These are phyloP conservation scores for Ambrosia hybrid DNA, from an alignment of 140 eudicot genomes.

Conservation along the genomic window DNA sequence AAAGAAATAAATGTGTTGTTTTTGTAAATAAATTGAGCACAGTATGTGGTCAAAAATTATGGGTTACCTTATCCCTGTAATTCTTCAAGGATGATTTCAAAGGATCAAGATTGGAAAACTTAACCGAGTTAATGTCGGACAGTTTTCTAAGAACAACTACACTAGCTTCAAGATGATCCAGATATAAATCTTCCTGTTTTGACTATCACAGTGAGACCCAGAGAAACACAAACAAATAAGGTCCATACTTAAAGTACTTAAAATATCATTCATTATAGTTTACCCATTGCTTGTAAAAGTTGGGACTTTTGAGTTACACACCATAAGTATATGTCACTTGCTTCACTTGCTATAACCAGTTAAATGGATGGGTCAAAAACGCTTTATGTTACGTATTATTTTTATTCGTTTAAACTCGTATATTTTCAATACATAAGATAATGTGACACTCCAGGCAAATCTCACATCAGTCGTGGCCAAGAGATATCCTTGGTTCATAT, in stretches of 20 bases:
- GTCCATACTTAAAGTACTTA: background rate
- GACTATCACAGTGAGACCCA: constrained; percentile 8
- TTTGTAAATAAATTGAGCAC: no score
- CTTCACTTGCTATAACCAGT: constrained; percentile 45
- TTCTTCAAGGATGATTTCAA: constrained; percentile 47
- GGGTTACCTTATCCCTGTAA: constrained; percentile 44
- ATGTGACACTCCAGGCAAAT: no score
- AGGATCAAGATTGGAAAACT: constrained; percentile 32
- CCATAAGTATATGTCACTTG: constrained; percentile 42
- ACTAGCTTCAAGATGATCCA: constrained; percentile 55
- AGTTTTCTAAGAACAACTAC: constrained; percentile 40
- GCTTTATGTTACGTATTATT: no score
- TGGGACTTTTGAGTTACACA: constrained; percentile 44
- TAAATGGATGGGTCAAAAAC: no score
- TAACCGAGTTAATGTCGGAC: constrained; percentile 31
- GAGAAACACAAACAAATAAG: background rate
- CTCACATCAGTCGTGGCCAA: constrained; percentile 26
- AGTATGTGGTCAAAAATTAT: no score
- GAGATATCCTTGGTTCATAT: background rate
- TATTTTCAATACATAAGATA: no score
- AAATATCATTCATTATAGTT: background rate
- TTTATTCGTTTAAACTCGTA: no score
- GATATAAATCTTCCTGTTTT: constrained; percentile 47
- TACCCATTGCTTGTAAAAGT: constrained; percentile 60
- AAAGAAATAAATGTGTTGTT: no score